Base-by-base conservation (phyloP, 805 yeast species). In the Saccharomycopsis oosterbeekiorum region DNA sequence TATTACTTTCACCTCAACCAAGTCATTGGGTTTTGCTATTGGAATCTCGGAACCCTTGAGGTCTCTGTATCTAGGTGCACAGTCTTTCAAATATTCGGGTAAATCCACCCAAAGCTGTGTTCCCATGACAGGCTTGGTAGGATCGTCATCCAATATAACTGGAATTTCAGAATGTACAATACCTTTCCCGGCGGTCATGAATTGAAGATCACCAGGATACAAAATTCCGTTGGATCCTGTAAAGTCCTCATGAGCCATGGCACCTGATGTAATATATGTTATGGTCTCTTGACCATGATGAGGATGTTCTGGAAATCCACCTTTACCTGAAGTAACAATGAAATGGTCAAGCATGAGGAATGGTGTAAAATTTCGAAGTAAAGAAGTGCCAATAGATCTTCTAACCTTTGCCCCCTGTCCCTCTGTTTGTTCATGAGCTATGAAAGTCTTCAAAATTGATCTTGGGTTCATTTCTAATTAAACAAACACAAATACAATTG, bases 151-250 rank as follows among this genome's bases (percentile, higher is more conserved):
- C 12, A 17, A 17, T 63, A 75, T 73, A 41, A 84, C 84, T 10
- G 96, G 96, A 83, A 89, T 89, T 70, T 90, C 96, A 1, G 90
- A 81, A 71, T 89, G 97, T 60, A 87, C 88, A 42, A 89, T 82
- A 58, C 96, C 97, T 67, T 80, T 80, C 63, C 96, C 96, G 4
- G 97, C 96, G 37, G 96, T 90, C 97, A 90, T 90, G 72, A 90
- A 89, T 72, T 90, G 97, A 66, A 90, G 76, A 70, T 90, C 97
- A 62, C 96, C 96, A 9, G 89, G 83, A 64, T 81, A 78, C 59
- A 90, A 74, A 10, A 88, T 77, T 60, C 96, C 96, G 58, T 80
- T 78, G n/a, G 86, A 75, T 1, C 96, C 96, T 1, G 96, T 88
- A 73, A 90, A 89, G 71, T 90, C 97, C 69, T 86, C 91, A 70